Conservation (phyloP, 345 rosid species). For the Salix purpurea region DNA sequence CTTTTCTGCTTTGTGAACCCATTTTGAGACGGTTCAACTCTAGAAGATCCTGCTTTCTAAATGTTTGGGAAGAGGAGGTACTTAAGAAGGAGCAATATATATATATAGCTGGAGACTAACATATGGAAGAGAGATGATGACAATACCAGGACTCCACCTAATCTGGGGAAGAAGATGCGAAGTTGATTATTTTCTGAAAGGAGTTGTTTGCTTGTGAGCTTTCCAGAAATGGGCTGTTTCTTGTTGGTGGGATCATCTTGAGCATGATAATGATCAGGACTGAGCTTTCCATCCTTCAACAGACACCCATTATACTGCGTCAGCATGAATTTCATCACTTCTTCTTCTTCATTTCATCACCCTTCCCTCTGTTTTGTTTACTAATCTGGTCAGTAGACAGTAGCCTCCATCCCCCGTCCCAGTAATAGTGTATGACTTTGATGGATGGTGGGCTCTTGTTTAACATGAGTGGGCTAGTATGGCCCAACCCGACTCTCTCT, state of each 20-base stretch:
- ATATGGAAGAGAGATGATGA: neutral
- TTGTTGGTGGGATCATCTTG: slow-evolving; percentile 14
- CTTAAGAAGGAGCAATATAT: neutral
- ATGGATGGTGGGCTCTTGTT: neutral
- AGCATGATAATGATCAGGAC: slow-evolving; percentile 34
- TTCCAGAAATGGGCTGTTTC: slow-evolving; percentile 10
- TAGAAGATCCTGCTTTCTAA: slow-evolving; percentile 17
- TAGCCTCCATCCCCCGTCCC: neutral
- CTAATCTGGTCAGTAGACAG: neutral
- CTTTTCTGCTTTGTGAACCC: neutral
- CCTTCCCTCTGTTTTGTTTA: neutral
- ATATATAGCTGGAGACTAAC: neutral
- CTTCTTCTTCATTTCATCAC: neutral
- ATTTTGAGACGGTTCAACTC: neutral
- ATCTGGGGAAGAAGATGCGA: slow-evolving; percentile 61
- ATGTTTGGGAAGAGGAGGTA: slow-evolving; percentile 48
- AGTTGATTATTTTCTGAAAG: slow-evolving; percentile 37
- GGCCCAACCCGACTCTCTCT: neutral
- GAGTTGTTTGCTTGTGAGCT: slow-evolving; percentile 13
- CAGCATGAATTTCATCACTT: slow-evolving; percentile 17
- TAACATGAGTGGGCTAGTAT: neutral
- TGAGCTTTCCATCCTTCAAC: slow-evolving; percentile 86
- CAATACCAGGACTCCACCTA: slow-evolving; percentile 23
- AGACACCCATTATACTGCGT: slow-evolving; percentile 80
- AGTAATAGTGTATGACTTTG: no score